Conservation (phyloP, 2,329 filamentous ascomycete species). For the Aspergillus ochraceus region DNA sequence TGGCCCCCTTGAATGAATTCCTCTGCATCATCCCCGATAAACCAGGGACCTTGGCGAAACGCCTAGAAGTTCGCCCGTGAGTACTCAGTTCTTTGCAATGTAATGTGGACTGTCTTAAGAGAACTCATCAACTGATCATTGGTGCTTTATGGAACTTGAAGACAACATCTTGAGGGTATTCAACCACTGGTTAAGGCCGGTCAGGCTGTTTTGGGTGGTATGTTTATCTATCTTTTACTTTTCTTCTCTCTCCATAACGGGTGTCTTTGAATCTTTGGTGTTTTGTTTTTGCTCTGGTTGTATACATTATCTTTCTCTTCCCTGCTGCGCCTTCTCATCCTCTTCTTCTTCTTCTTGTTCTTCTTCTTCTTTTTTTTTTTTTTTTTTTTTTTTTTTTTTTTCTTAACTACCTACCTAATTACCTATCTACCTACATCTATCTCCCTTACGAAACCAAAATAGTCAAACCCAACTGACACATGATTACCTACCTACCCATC, state of each 20-base stretch:
- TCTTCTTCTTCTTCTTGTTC: no score
- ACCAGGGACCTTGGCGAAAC: slow-evolving; percentile 59
- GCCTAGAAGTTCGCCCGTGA: slow-evolving; percentile 51
- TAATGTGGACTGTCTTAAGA: not conserved
- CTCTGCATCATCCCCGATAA: slow-evolving; percentile 69
- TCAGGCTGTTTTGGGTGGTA: slow-evolving; percentile 65
- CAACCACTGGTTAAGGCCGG: slow-evolving; percentile 56
- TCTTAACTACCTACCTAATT: no score
- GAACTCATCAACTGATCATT: not conserved
- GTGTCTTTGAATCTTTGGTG: not conserved
- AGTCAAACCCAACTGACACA: no score
- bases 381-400: no score
- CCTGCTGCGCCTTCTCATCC: no score
- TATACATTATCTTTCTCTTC: no score
- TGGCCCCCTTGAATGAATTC: slow-evolving; percentile 59
- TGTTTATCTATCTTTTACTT: slow-evolving; percentile 23
- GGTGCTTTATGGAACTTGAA: slow-evolving; percentile 18
- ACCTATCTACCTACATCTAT: no score
- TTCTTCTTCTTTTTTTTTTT: no score
- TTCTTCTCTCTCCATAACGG: not conserved
- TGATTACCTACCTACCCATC: no score
- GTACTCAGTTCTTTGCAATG: slow-evolving; percentile 11
- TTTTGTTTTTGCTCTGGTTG: not conserved
- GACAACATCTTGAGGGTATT: slow-evolving; percentile 59
- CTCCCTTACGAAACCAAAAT: no score